Percentiles rank a stretch among this genome's conserved stretches.
Conservation (phyloP, 2,329 filamentous ascomycete genomes). For the Pyrenophora graminea region DNA sequence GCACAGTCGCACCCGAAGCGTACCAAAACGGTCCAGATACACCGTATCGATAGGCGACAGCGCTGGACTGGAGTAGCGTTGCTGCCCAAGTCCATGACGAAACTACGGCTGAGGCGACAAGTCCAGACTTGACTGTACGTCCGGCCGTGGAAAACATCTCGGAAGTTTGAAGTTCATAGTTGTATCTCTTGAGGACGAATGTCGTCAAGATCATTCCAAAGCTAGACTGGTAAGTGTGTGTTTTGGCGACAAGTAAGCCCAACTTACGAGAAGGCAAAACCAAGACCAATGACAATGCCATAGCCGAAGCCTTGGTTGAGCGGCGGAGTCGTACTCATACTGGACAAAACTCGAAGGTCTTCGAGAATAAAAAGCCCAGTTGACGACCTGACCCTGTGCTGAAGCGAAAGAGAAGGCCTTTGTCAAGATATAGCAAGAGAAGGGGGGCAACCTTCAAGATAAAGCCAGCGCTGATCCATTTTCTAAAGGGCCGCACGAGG, state of each 20-base stretch:
- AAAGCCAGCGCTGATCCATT: constrained; percentile 11
- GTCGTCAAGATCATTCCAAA: constrained; percentile 76
- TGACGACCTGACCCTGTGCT: no score
- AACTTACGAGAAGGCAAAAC: constrained; percentile 68
- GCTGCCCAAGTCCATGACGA: constrained; percentile 94
- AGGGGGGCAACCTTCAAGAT: constrained; percentile 12
- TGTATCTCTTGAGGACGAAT: constrained; percentile 69
- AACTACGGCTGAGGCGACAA: constrained; percentile 88
- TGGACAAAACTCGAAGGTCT: neutral
- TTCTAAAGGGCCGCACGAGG: constrained; percentile 7
- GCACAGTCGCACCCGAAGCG: constrained; percentile 58
- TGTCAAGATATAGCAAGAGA: no score
- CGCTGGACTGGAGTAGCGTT: constrained; percentile 75
- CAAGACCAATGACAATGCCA: constrained; percentile 75
- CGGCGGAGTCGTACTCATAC: constrained; percentile 31
- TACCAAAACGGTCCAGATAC: constrained; percentile 69
- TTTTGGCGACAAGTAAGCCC: neutral
- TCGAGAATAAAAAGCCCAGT: neutral
- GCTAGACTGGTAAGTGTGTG: constrained; percentile 26
- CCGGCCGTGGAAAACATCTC: constrained; percentile 93
- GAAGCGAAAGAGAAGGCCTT: neutral
- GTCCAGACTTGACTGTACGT: constrained; percentile 83
- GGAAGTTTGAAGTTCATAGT: constrained; percentile 81
- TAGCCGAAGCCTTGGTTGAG: constrained; percentile 70
- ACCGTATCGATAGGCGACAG: constrained; percentile 81